A percentile compares a stretch with the other conserved stretches of the same genome.
These are phyloP conservation scores for Mytilinidion resinicola DNA, from an alignment of 495 filamentous ascomycete genomes.

Conservation along the genomic window DNA sequence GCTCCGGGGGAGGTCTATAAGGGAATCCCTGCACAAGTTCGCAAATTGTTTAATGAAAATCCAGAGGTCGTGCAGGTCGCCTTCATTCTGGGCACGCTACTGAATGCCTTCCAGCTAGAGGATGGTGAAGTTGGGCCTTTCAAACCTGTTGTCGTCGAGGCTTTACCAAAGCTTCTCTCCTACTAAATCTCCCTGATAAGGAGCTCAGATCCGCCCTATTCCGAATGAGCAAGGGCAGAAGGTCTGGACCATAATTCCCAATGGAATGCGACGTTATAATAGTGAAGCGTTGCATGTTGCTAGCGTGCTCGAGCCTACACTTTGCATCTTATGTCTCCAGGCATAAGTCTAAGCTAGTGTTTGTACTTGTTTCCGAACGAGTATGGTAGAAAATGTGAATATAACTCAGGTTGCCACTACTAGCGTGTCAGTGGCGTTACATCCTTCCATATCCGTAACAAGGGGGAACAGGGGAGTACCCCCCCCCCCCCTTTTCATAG, in stretches of 20 bases:
- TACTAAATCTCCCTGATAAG: constrained; percentile 29
- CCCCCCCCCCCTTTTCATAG: no score
- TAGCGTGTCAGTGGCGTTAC: no score
- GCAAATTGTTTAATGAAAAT: constrained; percentile 9
- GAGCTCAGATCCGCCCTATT: constrained; percentile 23
- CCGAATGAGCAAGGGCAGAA: constrained; percentile 8
- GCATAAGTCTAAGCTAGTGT: no score
- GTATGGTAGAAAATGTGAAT: no score
- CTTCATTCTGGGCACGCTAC: constrained; percentile 28
- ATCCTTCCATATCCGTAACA: no score
- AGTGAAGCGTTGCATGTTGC: no score
- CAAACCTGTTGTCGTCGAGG: constrained; percentile 12
- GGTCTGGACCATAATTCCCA: background rate
- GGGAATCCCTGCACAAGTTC: constrained; percentile 18
- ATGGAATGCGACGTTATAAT: background rate
- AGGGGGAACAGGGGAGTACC: no score
- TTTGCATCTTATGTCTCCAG: no score
- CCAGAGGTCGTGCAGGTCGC: constrained; percentile 26
- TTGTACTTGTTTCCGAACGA: no score
- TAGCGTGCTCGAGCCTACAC: no score
- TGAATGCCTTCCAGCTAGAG: constrained; percentile 28
- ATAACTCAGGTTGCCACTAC: no score
- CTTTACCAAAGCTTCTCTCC: constrained; percentile 26
- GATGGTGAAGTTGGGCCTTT: constrained; percentile 18
- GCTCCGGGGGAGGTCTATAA: constrained; percentile 27